These are phyloP conservation scores for Saccharomyces hybrid DNA, from an alignment of 1,139 yeast species.

Conservation along the genomic window DNA sequence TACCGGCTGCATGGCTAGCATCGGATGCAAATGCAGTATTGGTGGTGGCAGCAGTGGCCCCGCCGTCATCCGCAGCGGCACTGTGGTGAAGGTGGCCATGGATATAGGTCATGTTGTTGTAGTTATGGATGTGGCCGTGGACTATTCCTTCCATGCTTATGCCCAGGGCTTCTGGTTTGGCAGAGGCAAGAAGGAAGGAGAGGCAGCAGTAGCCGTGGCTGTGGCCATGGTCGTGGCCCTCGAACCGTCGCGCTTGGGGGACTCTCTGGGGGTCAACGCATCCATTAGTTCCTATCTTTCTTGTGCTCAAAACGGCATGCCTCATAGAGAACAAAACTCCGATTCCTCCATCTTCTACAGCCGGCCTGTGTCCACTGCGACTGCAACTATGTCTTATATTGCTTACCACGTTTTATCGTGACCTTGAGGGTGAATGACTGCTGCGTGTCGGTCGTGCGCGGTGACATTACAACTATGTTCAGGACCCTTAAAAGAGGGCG, in stretches of 20 bases:
- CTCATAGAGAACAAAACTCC: neutral
- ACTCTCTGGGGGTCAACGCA: neutral
- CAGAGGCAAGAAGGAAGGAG: neutral
- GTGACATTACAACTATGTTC: neutral
- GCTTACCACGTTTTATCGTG: neutral
- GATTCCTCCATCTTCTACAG: neutral
- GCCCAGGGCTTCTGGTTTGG: neutral
- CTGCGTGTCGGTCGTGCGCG: neutral
- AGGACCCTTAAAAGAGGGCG: neutral
- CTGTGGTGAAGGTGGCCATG: conserved; percentile 58
- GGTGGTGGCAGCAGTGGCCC: neutral
- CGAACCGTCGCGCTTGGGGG: neutral
- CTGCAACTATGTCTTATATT: neutral
- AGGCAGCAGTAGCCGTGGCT: neutral
- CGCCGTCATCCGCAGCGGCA: conserved; percentile 3
- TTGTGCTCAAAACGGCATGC: neutral
- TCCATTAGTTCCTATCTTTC: neutral
- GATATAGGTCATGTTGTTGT: conserved; percentile 54
- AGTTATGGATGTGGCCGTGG: conserved; percentile 64
- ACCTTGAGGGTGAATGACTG: neutral
- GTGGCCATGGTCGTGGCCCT: conserved; percentile 4
- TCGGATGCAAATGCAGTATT: neutral
- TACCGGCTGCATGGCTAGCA: neutral
- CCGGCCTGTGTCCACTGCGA: neutral
- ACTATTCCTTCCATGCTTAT: conserved; percentile 41